A percentile compares a stretch with the other conserved stretches of the same genome.
Evolutionary conservation across 2,329 filamentous ascomycete genomes (phyloP).

Genomic region (Ascochyta pisi): DNA sequence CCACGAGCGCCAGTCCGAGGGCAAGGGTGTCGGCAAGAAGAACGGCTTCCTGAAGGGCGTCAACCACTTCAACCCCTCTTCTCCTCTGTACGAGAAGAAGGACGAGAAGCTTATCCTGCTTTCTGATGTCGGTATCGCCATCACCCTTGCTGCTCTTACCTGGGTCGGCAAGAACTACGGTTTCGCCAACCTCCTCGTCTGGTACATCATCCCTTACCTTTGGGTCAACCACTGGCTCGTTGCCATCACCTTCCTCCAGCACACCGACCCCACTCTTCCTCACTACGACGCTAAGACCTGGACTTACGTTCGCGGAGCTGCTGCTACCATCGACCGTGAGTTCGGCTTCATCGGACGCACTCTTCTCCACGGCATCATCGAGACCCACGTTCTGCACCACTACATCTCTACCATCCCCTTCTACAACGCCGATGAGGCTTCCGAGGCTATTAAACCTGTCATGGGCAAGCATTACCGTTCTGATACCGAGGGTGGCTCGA

Average conservation of each 20-base stretch:
- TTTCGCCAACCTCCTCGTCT: conserved; percentile 85
- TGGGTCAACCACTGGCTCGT: conserved; percentile 99
- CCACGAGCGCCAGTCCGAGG: conserved; percentile 90
- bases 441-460: conserved; percentile 89
- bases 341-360: conserved; percentile 94
- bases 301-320: conserved; percentile 93
- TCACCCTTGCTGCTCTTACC: conserved; percentile 68
- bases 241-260: conserved; percentile 95
- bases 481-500: conserved; percentile 75
- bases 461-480: conserved; percentile 96
- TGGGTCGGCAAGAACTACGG: conserved; percentile 79
- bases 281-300: conserved; percentile 88
- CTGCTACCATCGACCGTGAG: conserved; percentile 95
- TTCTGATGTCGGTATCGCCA: conserved; percentile 77
- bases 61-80: conserved; percentile 91
- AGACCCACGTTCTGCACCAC: conserved; percentile 98
- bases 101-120: conserved; percentile 86
- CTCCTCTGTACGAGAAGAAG: conserved; percentile 89
- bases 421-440: conserved; percentile 94
- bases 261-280: conserved; percentile 92
- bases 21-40: conserved; percentile 88
- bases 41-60: conserved; percentile 83
- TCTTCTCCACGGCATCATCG: conserved; percentile 93
- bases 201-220: conserved; percentile 94
- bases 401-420: conserved; percentile 96